Percentiles rank a stretch among this genome's conserved stretches.
Evolutionary conservation across 75 land plant genomes (phyloP).

Genomic region (Larix kaempferi): DNA sequence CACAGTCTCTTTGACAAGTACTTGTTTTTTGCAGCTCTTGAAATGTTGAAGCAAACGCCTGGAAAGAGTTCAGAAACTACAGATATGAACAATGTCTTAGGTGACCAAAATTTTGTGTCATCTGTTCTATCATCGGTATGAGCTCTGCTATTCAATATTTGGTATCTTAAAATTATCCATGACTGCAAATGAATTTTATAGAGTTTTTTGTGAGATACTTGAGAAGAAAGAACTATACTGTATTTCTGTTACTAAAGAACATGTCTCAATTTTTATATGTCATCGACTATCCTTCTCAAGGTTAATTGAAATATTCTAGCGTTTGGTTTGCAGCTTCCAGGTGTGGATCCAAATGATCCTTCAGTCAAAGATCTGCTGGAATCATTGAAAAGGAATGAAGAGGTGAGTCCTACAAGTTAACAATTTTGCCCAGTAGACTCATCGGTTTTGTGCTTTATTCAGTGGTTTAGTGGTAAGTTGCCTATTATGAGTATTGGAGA

Average conservation of each 20-base stretch:
- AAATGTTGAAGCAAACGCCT: slow-evolving; percentile 31
- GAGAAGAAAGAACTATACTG: background rate
- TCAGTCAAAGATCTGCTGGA: slow-evolving; percentile 44
- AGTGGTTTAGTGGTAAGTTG: background rate
- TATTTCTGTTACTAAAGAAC: background rate
- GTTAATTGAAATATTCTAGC: background rate
- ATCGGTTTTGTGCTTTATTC: background rate
- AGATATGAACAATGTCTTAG: slow-evolving; percentile 35
- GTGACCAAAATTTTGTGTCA: slow-evolving; percentile 33
- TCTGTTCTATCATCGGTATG: slow-evolving; percentile 35
- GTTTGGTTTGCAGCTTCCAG: slow-evolving; percentile 33
- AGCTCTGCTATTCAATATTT: background rate
- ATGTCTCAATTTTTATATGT: background rate
- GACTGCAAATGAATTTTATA: background rate
- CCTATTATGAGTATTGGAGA: background rate
- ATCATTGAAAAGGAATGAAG: slow-evolving; percentile 29
- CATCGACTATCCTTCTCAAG: background rate
- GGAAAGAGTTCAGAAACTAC: slow-evolving; percentile 1
- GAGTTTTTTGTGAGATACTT: background rate
- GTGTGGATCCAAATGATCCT: slow-evolving; percentile 52
- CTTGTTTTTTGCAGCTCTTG: slow-evolving; percentile 20
- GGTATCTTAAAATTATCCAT: background rate
- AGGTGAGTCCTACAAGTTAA: slow-evolving; percentile 12
- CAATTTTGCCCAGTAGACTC: background rate
- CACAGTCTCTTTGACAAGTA: background rate